phyloP scores from a whole-genome alignment of 2,329 filamentous ascomycete genomes.

The Pseudogymnoascus sp. region DNA sequence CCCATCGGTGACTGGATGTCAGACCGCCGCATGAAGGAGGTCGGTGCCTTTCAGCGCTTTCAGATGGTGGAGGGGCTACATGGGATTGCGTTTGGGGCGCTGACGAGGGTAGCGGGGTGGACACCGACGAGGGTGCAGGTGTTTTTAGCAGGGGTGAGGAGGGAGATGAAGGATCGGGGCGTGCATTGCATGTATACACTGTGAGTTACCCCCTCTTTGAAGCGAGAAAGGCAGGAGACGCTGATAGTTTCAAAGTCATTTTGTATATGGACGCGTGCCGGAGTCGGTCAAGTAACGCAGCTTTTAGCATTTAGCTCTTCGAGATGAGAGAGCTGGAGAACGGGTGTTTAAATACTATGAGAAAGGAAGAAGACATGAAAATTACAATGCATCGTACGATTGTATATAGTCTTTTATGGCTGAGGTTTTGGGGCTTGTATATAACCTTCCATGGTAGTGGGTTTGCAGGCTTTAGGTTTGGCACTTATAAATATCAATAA shows the following conservation, averaged over 20 bases:
- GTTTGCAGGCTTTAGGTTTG: neutral
- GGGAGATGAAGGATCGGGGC: constrained; percentile 28
- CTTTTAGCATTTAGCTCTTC: neutral
- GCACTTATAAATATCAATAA: neutral
- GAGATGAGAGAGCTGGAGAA: neutral
- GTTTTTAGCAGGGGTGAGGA: constrained; percentile 30
- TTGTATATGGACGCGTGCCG: constrained; percentile 8
- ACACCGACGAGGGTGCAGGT: constrained; percentile 28
- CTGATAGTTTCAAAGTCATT: neutral
- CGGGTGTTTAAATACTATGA: neutral
- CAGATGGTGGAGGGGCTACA: constrained; percentile 15
- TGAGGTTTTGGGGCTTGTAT: neutral
- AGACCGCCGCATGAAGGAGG: constrained; percentile 42
- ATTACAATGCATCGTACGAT: neutral
- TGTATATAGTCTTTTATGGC: neutral
- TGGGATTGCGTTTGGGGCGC: constrained; percentile 21
- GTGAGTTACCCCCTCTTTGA: neutral
- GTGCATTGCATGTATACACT: constrained; percentile 28
- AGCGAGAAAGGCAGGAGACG: neutral
- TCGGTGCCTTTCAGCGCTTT: constrained; percentile 29
- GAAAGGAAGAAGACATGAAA: neutral
- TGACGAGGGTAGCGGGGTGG: constrained; percentile 33
- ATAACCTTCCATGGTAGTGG: neutral
- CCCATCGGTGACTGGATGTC: constrained; percentile 44
- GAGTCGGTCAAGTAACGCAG: neutral